Percentiles rank a stretch among this genome's conserved stretches.
These are phyloP conservation scores for Phenoliferia sp. DNA, from an alignment of 1,284 basidiomycete species.

Conservation along the genomic window DNA sequence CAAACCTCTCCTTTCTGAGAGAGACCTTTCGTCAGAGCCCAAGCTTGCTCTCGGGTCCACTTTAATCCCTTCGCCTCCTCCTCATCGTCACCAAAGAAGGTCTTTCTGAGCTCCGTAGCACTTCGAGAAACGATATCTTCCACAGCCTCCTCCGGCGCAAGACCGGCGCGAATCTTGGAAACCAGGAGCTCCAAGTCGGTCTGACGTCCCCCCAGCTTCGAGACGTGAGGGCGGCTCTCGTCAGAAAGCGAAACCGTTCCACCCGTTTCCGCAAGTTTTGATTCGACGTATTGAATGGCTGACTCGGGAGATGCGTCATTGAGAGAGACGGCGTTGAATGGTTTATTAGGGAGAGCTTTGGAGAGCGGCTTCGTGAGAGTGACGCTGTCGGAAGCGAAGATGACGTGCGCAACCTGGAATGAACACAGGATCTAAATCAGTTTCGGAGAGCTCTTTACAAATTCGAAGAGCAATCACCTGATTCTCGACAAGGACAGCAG, in stretches of 20 bases:
- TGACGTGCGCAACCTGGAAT: conserved; percentile 76
- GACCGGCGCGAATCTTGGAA: conserved; percentile 74
- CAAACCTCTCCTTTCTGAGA: conserved; percentile 64
- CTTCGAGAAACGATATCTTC: conserved; percentile 67
- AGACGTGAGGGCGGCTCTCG: conserved; percentile 48
- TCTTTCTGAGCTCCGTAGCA: conserved; percentile 82
- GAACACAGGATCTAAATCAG: too few relatives aligned
- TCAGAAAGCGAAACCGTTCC: conserved; percentile 44
- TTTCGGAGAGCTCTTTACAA: too few relatives aligned
- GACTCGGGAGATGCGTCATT: conserved; percentile 79
- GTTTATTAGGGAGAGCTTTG: conserved; percentile 76
- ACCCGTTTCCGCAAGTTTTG: conserved; percentile 62
- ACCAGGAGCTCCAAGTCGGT: conserved; percentile 81
- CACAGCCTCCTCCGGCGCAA: conserved; percentile 69
- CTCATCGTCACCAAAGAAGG: conserved; percentile 74
- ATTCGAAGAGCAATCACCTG: too few relatives aligned
- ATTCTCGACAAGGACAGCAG: conserved; percentile 70
- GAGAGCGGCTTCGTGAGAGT: conserved; percentile 79
- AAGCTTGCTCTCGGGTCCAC: conserved; percentile 85
- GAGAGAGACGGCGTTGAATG: conserved; percentile 69
- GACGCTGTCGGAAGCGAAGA: conserved; percentile 84
- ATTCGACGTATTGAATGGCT: conserved; percentile 72
- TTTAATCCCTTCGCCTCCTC: conserved; percentile 76
- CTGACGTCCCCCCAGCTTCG: conserved; percentile 77
- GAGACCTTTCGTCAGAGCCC: conserved; percentile 73